Evolutionary conservation across 148 eudicot genomes (phyloP).

Genomic region (Vaccinium macrocarpon): DNA sequence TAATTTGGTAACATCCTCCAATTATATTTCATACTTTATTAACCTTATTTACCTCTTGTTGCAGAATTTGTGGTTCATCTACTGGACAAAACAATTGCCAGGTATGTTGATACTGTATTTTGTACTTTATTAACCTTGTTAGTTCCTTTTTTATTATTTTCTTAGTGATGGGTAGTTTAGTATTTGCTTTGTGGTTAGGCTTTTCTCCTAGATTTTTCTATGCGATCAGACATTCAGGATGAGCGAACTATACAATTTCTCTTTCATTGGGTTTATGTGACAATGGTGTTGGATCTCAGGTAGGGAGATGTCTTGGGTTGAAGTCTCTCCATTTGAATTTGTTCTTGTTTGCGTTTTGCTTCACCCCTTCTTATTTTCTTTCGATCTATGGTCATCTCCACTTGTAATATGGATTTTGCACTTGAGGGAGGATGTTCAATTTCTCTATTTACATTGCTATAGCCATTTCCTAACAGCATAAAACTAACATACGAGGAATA

Average conservation of each 20-base stretch:
- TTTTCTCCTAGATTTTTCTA: neutral
- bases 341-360: neutral
- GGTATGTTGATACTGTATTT: constrained; percentile 23
- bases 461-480: neutral
- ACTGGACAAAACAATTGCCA: constrained; percentile 59
- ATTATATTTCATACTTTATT: neutral
- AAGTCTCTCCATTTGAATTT: neutral
- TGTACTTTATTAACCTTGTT: too few relatives aligned
- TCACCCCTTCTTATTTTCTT: neutral
- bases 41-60: constrained; percentile 11
- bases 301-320: neutral
- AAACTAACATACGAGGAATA: neutral
- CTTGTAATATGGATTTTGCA: neutral
- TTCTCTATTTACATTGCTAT: neutral
- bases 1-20: neutral
- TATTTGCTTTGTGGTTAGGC: neutral
- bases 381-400: neutral
- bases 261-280: neutral
- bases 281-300: neutral
- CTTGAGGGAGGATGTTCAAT: neutral
- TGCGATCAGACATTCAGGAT: neutral
- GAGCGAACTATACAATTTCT: neutral
- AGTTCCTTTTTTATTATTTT: neutral
- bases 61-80: constrained; percentile 58
- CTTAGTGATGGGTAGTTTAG: neutral